Evolutionary conservation across 1,284 basidiomycete genomes (phyloP).

Genomic region (Fomitopsis betulina): DNA sequence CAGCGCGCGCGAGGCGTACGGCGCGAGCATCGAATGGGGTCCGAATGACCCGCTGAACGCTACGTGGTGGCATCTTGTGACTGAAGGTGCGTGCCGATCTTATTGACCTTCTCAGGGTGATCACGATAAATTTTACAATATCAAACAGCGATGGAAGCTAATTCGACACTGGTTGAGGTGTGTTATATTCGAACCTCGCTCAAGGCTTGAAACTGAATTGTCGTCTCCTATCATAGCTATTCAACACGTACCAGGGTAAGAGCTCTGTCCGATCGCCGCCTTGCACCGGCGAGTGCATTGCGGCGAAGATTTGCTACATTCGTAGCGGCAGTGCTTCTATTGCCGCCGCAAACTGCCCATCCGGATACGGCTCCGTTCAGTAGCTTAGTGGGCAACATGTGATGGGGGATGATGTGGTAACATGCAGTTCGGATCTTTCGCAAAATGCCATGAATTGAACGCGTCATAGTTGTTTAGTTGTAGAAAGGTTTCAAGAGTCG

Average conservation of each 20-base stretch:
- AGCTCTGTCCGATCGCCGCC: constrained; percentile 46
- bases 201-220: neutral
- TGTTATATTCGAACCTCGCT: neutral
- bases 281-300: constrained; percentile 59
- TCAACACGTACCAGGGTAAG: constrained; percentile 73
- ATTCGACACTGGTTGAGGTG: constrained; percentile 56
- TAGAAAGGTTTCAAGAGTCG: no score
- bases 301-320: constrained; percentile 78
- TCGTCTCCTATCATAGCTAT: constrained; percentile 42
- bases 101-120: neutral
- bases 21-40: constrained; percentile 61
- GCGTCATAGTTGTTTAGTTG: no score
- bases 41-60: constrained; percentile 70
- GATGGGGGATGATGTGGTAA: neutral
- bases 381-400: neutral
- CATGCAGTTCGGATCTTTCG: neutral
- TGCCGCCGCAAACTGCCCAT: constrained; percentile 51
- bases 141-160: constrained; percentile 53
- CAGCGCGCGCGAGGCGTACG: constrained; percentile 66
- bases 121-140: neutral
- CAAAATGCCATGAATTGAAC: no score
- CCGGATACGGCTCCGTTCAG: constrained; percentile 69
- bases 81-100: constrained; percentile 49
- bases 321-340: constrained; percentile 64
- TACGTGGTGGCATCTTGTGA: constrained; percentile 81